Evolutionary conservation across 1,284 basidiomycete species (phyloP), one percentile per base, ranked within the genome.

Genomic region (Anthracocystis setariae): DNA sequence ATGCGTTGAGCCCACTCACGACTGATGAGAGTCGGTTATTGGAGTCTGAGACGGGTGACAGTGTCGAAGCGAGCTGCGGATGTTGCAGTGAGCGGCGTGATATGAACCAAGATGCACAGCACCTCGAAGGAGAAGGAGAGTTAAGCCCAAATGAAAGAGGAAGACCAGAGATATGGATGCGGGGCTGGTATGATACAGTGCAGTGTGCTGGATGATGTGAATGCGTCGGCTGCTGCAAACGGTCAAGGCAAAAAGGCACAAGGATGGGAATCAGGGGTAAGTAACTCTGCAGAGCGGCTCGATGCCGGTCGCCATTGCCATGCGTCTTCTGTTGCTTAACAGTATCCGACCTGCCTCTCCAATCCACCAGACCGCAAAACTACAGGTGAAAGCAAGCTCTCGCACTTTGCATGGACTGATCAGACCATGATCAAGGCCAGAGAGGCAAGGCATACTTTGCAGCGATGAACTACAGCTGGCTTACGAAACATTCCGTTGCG

Each of bases 141-240:
- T 9, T 15, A 21, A 24, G 52, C 35, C 25, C 33, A 32, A 40
- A 54, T 54, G 44, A 54, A 46, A n/a, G 24, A 32, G 21, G 23
- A 18, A 23, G 18, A 8, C 24, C 21, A 23, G 18, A 32, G 46
- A 7, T 38, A 37, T 29, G 38, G 39, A 42, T 33, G 46, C 24
- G 40, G n/a, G 25, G 32, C 2, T 38, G 29, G 40, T 43, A 47
- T 49, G 58, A 32, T 61, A 61, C 46, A 52, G 45, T 44, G 51
- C 33, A 45, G 38, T 39, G 27, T 44, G 51, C 33, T 54, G 35
- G 46, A 23, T 45, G 58, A 32, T 29, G 23, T 33, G n/a, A 37
- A 21, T 38, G 46, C 39, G 46, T 47, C 46, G 43, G 45, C 46
- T 35, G 49, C 48, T 27, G 32, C 20, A 33, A 40, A 20, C 38